Percentiles rank a stretch among this genome's conserved stretches.
phyloP scores from a whole-genome alignment of 2,329 filamentous ascomycete genomes.

The Arthrobotrys conoides region DNA sequence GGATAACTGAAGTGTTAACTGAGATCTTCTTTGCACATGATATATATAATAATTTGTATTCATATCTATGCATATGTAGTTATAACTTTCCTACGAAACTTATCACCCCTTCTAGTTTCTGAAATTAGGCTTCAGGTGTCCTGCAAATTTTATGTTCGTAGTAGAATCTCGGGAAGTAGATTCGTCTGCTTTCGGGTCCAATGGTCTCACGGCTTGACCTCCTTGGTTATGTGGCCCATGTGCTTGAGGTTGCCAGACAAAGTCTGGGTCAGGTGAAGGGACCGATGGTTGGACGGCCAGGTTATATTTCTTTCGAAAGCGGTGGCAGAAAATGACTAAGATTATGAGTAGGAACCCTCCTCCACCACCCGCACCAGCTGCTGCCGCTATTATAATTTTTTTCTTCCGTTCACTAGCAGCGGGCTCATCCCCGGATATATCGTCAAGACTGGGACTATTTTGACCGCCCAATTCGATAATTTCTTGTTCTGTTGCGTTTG shows the following conservation, averaged over 20 bases:
- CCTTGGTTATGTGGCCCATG: too few species aligned
- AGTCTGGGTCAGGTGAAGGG: neutral
- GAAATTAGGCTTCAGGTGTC: too few species aligned
- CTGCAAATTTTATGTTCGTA: neutral
- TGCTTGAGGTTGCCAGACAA: neutral
- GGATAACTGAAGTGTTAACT: neutral
- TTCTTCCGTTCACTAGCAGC: neutral
- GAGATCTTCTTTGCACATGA: neutral
- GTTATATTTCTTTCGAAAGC: neutral
- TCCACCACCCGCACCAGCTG: neutral
- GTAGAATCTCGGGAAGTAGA: neutral
- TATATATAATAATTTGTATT: neutral
- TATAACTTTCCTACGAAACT: neutral
- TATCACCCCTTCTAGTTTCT: too few species aligned
- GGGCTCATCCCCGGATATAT: neutral
- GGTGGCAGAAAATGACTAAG: neutral
- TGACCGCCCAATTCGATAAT: slow-evolving; percentile 11
- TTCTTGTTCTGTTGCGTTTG: neutral
- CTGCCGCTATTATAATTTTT: neutral
- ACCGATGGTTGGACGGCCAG: neutral
- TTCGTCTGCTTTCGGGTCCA: neutral
- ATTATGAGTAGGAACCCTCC: neutral
- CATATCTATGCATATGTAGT: neutral
- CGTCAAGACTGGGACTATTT: neutral
- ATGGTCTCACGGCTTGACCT: neutral